A percentile compares a stretch with the other conserved stretches of the same genome.
Conservation (phyloP, 148 eudicot genomes). For the Persicaria maculosa region DNA sequence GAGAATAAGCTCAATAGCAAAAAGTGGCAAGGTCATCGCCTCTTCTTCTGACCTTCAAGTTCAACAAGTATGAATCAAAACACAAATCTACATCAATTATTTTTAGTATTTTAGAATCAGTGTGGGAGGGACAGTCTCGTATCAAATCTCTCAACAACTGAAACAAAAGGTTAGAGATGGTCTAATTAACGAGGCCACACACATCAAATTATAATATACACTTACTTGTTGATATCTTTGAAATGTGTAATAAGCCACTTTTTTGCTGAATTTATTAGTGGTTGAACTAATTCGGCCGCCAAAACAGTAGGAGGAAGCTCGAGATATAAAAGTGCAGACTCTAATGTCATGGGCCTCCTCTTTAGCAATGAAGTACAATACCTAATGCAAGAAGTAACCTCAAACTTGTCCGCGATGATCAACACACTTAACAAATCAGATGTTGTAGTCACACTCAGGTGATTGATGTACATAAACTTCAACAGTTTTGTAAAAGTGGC, state of each 20-base stretch:
- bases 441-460: constrained; percentile 40
- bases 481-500: constrained; percentile 63
- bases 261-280: constrained; percentile 68
- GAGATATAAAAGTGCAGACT: constrained; percentile 56
- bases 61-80: too few relatives aligned
- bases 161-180: too few relatives aligned
- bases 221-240: constrained; percentile 63
- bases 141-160: too few relatives aligned
- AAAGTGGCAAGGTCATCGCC: too few relatives aligned
- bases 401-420: constrained; percentile 80
- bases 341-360: constrained; percentile 58
- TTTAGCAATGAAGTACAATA: constrained; percentile 48
- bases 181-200: too few relatives aligned
- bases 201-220: not conserved
- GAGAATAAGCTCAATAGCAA: too few relatives aligned
- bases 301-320: constrained; percentile 79
- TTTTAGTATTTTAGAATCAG: too few relatives aligned
- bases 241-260: constrained; percentile 60
- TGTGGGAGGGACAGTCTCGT: too few relatives aligned
- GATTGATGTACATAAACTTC: constrained; percentile 64
- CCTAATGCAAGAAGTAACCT: constrained; percentile 72
- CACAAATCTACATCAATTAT: too few relatives aligned
- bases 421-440: constrained; percentile 60
- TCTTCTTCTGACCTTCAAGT: too few relatives aligned
- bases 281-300: constrained; percentile 71